Conservation (phyloP, 495 filamentous ascomycete species). For the Xylaria intraflava region DNA sequence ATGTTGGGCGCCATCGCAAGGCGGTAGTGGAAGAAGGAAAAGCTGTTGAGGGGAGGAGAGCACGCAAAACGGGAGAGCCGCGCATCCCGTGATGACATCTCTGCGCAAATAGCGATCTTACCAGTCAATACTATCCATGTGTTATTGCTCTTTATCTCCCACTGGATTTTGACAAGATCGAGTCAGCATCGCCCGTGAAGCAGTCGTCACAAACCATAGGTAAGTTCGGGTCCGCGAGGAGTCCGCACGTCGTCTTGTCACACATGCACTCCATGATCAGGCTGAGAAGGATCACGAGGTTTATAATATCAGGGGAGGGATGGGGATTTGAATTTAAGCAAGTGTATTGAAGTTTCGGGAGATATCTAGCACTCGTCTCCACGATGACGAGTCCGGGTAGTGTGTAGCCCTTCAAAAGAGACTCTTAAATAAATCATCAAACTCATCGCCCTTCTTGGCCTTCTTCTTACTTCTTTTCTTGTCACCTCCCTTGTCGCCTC, state of each 20-base stretch:
- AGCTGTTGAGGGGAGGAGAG: neutral
- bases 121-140: neutral
- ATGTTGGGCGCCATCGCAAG: too few relatives aligned
- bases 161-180: neutral
- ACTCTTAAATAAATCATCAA: conserved; percentile 33
- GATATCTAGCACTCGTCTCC: too few relatives aligned
- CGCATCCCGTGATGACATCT: neutral
- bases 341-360: too few relatives aligned
- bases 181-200: neutral
- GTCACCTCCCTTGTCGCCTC: conserved; percentile 2
- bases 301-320: too few relatives aligned
- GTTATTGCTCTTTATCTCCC: neutral
- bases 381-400: too few relatives aligned
- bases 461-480: conserved; percentile 19
- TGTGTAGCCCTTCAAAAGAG: conserved; percentile 11
- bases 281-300: too few relatives aligned
- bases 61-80: neutral
- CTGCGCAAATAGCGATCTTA: neutral
- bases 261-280: too few relatives aligned
- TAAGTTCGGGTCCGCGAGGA: too few relatives aligned
- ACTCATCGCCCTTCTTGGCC: conserved; percentile 25
- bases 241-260: too few relatives aligned
- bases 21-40: neutral
- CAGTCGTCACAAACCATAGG: too few relatives aligned
- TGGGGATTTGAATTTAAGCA: too few relatives aligned